Evolutionary conservation across 2,329 filamentous ascomycete species (phyloP), one percentile per base, ranked within the genome.

Genomic region (Stenocarpella maydis): DNA sequence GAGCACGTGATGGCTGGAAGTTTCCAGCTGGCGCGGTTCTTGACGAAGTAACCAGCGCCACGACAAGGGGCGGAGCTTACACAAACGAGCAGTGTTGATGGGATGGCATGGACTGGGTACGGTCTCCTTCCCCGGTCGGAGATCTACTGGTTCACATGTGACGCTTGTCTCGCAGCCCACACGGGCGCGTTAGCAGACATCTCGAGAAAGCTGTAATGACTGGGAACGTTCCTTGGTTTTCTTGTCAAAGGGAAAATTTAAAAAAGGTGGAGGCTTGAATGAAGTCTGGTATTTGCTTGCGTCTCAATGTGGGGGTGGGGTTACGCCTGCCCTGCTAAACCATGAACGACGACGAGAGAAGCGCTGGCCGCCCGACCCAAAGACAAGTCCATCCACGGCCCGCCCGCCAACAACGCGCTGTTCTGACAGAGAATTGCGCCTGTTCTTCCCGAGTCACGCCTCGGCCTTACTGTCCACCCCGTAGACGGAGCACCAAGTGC

Each of bases 401-500:
- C 4, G 19, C 41, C 41, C 19, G 19, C 39, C 19, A 14, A 47
- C 28, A 19, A 31, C 17, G 9, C 17, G 41, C 41, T 34, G 19
- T 26, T 17, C 41, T 7, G 19, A 21, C n/a, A 17, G n/a, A n/a
- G n/a, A n/a, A n/a, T 31, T 31, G 26, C 39, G 17, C 34, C 45
- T 24, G 21, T 37, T 9, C 26, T 31, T 26, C 41, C 41, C 28
- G 19, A 6, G 10, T 12, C 37, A 28, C 17, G 24, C 19, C 65
- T 61, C 69, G 69, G 71, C 71, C 4, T 76, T 83, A 85, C 77
- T 84, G 82, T 72, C 90, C 90, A 82, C 90, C 90, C 83, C 90
- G 90, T 31, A 92, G 87, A 80, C 90, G 89, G 67, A 92, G 87
- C 61, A 92, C 90, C 75, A 92, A 80, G 80, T 92, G 90, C 15